Base-by-base conservation (phyloP, 1,139 yeast species). In the Saccharomycopsis hybrid region DNA sequence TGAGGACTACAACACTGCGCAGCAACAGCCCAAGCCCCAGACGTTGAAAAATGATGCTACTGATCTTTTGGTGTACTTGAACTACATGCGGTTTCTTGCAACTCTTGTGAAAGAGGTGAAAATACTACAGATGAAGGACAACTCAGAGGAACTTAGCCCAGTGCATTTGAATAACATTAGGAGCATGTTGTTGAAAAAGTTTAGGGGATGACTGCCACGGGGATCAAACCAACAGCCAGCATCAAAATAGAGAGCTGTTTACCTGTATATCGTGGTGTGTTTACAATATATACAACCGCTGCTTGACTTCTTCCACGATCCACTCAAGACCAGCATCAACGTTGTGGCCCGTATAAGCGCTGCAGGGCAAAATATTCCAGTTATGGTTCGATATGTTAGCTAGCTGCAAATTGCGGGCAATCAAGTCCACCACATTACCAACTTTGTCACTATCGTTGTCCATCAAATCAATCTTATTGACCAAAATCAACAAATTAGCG, bases 301-400 rank as follows among this genome's bases (percentile, higher is more conserved):
- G 56, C 46, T 62, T 62, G 49, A 71, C 71, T 53, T 70, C 74
- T 8, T 59, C 55, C 1, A 70, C 65, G 3, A 78, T 64, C 84
- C 84, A 80, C 9, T 76, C 71, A 43, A 82, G 58, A 0, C 76
- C 78, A 13, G 59, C 59, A 0, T 59, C 58, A 18, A 83, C 56
- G 5, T 80, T 78, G 42, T 62, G 60, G 0, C 85, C 84, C 0
- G 82, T 72, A 54, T 67, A 70, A 0, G 87, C 92, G 61, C 86
- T 79, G 40, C 79, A 78, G 44, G 69, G 61, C 41, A 62, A 48
- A 0, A 77, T 66, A 2, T 58, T 51, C 73, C 77, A 74, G 49
- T 65, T 63, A 39, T 67, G 57, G 56, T 58, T 59, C 8, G 62
- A 62, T 11, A 61, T 46, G 39, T 53, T 32, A 2, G 36, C 28